These are phyloP conservation scores for Xerocomellus intermedius DNA, from an alignment of 768 basidiomycete species.

Conservation along the genomic window DNA sequence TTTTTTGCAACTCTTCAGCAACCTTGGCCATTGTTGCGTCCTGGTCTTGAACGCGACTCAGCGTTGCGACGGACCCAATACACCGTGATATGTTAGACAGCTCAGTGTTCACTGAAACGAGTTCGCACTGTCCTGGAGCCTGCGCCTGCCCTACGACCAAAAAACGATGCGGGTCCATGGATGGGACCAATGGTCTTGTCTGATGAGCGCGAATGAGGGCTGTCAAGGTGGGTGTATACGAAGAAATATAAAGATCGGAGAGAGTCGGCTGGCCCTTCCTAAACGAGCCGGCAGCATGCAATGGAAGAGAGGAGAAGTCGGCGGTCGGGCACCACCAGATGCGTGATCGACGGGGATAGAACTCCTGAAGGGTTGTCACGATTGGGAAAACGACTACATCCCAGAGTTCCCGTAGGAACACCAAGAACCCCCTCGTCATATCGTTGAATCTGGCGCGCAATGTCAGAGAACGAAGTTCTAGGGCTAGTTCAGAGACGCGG, in stretches of 20 bases:
- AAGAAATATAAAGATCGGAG: neutral
- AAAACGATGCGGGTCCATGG: neutral
- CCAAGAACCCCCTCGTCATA: neutral
- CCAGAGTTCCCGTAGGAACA: slow-evolving; percentile 18
- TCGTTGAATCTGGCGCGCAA: neutral
- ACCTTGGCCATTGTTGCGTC: neutral
- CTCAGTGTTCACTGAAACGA: neutral
- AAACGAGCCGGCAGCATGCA: neutral
- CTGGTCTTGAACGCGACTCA: neutral
- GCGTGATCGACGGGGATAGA: neutral
- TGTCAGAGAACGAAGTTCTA: neutral
- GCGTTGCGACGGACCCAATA: neutral
- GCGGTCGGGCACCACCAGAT: slow-evolving; percentile 16
- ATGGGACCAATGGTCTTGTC: neutral
- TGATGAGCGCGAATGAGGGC: neutral
- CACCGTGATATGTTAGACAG: neutral
- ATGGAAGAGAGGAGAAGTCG: slow-evolving; percentile 1
- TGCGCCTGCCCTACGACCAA: slow-evolving; percentile 2
- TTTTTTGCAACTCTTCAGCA: neutral
- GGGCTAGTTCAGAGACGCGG: neutral
- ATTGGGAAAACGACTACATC: slow-evolving; percentile 14
- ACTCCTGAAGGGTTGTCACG: neutral
- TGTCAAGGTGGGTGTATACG: slow-evolving; percentile 6
- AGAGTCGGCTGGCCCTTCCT: neutral
- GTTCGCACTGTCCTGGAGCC: neutral